Evolutionary conservation across 805 yeast genomes (phyloP), one percentile per base, ranked within the genome.

Genomic region (Candida sonorensis): DNA sequence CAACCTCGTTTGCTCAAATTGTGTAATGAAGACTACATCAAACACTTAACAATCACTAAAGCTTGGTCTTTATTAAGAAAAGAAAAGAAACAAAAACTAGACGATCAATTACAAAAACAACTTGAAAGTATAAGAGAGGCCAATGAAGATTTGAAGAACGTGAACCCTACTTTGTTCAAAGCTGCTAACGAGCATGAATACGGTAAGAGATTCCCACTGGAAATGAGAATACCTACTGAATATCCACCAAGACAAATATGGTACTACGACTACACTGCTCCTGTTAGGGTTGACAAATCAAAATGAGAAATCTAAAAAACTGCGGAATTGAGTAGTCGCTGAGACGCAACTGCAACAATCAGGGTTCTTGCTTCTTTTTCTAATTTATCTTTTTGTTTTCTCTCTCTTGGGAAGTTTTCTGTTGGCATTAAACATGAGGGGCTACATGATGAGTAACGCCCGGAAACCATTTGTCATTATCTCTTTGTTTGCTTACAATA

Each of bases 191-290:
- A 56, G 19, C 60, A 64, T 30, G 80, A 81, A 44, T 56, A 57
- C 27, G 66, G 66, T 37, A 71, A 72, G 44, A 65, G 86, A 48
- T 87, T 84, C 56, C 90, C 95, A 5, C 61, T 83, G 46, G 96
- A 90, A 50, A 55, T 85, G 55, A 75, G 92, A 51, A 76, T 84
- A 8, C 98, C 98, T 14, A 81, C 94, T 1, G 90, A 87, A 35
- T 84, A 66, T 40, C 98, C 98, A 10, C 82, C 97, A 13, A 75
- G 73, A 48, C 69, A 71, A 38, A 66, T 82, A 13, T 88, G 97
- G 97, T 75, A 77, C 35, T 72, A 72, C 48, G 72, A 76, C n/a
- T 64, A 59, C 33, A 43, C 44, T 15, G 59, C 62, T 26, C 40
- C 47, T 17, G 38, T 31, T 15, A 34, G 40, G 17, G 12, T 27